Percentiles rank a stretch among this genome's conserved stretches.
phyloP scores from a whole-genome alignment of 306 rosid genomes.

The Potentilla sterilis region DNA sequence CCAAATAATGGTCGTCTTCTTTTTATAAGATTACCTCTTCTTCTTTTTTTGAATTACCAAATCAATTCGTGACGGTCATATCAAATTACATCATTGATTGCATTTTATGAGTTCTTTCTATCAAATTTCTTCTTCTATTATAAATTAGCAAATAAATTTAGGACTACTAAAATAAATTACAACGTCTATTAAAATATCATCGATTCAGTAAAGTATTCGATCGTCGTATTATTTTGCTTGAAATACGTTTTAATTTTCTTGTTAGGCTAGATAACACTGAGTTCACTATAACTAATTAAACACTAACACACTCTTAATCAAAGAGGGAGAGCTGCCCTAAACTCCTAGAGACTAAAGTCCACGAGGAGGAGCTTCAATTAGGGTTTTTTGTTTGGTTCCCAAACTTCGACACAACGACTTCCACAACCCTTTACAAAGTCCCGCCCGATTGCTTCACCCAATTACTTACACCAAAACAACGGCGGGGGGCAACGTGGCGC shows the following conservation, averaged over 20 bases:
- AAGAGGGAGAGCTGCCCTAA: not conserved
- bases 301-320: not conserved
- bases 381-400: slow-evolving; percentile 7
- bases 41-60: too few relatives aligned
- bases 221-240: too few relatives aligned
- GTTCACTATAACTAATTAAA: not conserved
- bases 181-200: accelerated
- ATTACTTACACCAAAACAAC: slow-evolving; percentile 37
- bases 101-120: too few relatives aligned
- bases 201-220: too few relatives aligned
- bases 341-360: not conserved
- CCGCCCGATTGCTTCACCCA: slow-evolving; percentile 22
- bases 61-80: too few relatives aligned
- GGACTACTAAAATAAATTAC: not conserved
- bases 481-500: slow-evolving; percentile 34
- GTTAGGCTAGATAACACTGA: not conserved
- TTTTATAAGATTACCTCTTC: too few relatives aligned
- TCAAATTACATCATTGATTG: too few relatives aligned
- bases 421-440: not conserved
- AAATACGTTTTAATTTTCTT: not conserved
- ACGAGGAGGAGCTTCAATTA: not conserved
- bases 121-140: too few relatives aligned
- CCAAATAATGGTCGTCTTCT: too few relatives aligned
- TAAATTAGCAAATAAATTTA: too few relatives aligned
- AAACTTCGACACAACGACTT: not conserved